Conservation (phyloP, 371 early-diverging fungal species). For the Cokeromyces recurvatus region DNA sequence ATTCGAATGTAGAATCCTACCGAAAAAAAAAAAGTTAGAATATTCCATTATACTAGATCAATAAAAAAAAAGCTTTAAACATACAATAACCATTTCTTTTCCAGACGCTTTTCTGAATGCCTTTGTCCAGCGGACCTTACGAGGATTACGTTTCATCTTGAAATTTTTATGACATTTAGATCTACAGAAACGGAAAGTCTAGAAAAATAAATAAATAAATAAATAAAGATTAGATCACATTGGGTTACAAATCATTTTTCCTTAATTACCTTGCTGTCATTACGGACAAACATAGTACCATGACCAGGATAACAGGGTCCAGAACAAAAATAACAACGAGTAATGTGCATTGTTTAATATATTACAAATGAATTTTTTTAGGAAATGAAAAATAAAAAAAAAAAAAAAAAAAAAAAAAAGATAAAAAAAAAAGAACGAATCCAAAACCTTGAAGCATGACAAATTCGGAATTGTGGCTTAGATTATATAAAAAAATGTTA, state of each 20-base stretch:
- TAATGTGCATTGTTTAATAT: slow-evolving; percentile 90
- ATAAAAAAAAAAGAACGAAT: too few species aligned
- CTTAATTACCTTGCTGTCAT: slow-evolving; percentile 96
- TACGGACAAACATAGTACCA: slow-evolving; percentile 98
- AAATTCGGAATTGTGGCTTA: not conserved
- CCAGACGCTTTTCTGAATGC: slow-evolving; percentile 96
- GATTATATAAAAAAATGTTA: not conserved
- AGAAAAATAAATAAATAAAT: slow-evolving; percentile 6
- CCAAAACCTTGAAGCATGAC: not conserved
- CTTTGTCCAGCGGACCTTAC: slow-evolving; percentile 99
- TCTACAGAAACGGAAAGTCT: slow-evolving; percentile 96
- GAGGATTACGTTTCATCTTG: slow-evolving; percentile 99
- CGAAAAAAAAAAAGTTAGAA: not conserved
- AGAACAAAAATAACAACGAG: slow-evolving; percentile 99
- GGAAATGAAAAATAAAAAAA: slow-evolving; percentile 10
- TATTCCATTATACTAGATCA: too few species aligned
- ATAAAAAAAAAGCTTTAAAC: slow-evolving; percentile 20
- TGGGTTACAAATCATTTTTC: too few species aligned
- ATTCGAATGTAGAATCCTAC: slow-evolving; percentile 93
- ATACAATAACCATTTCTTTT: slow-evolving; percentile 98
- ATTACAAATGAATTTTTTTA: slow-evolving; percentile 11
- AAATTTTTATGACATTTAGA: slow-evolving; percentile 99
- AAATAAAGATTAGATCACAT: too few species aligned
- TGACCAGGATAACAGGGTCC: slow-evolving; percentile 98
- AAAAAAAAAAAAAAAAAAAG: slow-evolving; percentile 1